Conservation (phyloP, 495 filamentous ascomycete genomes). For the Hypoxylon lenormandii region DNA sequence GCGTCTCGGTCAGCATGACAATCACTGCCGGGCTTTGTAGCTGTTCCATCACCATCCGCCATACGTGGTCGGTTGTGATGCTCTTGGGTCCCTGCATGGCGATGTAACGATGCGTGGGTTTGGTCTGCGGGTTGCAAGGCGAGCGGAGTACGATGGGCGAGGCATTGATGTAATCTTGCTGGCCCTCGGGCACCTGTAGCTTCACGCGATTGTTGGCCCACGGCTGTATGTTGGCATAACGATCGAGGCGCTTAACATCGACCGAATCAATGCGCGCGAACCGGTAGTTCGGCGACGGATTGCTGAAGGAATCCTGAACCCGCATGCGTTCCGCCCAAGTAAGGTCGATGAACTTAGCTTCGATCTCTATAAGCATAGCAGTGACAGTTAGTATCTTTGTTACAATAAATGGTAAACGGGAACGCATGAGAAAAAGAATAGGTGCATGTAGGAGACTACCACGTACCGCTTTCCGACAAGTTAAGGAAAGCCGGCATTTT, state of each 20-base stretch:
- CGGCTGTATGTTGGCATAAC: slow-evolving; percentile 86
- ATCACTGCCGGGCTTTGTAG: slow-evolving; percentile 82
- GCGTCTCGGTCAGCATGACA: slow-evolving; percentile 94
- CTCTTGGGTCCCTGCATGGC: slow-evolving; percentile 84
- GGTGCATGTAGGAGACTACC: neutral
- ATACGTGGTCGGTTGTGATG: slow-evolving; percentile 78
- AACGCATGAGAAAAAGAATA: slow-evolving; percentile 30
- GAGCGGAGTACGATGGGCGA: slow-evolving; percentile 82
- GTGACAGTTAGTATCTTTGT: slow-evolving; percentile 25
- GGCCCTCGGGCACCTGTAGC: slow-evolving; percentile 80
- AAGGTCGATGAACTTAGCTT: slow-evolving; percentile 69
- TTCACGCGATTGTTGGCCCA: slow-evolving; percentile 87
- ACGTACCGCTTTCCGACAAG: slow-evolving; percentile 51
- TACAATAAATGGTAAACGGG: too few species aligned
- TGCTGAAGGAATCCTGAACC: slow-evolving; percentile 57
- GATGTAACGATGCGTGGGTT: slow-evolving; percentile 62
- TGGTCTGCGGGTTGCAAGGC: slow-evolving; percentile 64
- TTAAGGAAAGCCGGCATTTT: slow-evolving; percentile 62
- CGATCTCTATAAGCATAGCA: slow-evolving; percentile 56
- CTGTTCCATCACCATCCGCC: slow-evolving; percentile 96
- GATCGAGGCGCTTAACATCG: slow-evolving; percentile 71
- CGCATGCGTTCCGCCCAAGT: slow-evolving; percentile 72
- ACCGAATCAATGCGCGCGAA: slow-evolving; percentile 65
- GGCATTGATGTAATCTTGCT: slow-evolving; percentile 95
- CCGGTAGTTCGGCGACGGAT: slow-evolving; percentile 64